Percentiles rank a stretch among this genome's conserved stretches.
phyloP scores from a whole-genome alignment of 129 eudicot species.

The Escallonia rubra region DNA sequence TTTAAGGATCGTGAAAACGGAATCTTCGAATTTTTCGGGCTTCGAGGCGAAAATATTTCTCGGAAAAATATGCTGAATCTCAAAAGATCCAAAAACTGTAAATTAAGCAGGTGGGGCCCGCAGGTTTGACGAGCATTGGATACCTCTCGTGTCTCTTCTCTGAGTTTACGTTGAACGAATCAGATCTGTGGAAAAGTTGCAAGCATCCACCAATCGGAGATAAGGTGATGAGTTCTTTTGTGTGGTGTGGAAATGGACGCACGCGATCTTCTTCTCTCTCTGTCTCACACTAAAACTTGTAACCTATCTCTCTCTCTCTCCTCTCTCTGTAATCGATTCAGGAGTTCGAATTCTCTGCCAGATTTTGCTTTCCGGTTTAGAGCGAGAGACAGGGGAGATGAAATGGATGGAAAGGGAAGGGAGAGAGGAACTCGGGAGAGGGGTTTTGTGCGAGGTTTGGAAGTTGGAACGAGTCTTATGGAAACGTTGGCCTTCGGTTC shows the following conservation, averaged over 20 bases:
- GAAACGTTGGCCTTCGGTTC: neutral
- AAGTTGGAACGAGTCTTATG: conserved; percentile 13
- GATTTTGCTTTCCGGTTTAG: neutral
- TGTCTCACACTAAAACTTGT: conserved; percentile 19
- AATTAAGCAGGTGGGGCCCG: no score
- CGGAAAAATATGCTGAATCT: neutral
- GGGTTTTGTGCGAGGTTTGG: conserved; percentile 4
- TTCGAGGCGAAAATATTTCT: neutral
- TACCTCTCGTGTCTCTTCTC: conserved; percentile 12
- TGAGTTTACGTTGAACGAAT: neutral
- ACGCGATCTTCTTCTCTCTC: conserved; percentile 15
- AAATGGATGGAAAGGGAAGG: neutral
- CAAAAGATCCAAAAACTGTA: neutral
- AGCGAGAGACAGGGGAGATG: conserved; percentile 14
- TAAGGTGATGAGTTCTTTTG: neutral
- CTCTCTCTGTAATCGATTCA: neutral
- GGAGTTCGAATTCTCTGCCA: neutral
- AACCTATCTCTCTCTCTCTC: conserved; percentile 9
- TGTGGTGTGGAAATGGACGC: conserved; percentile 20
- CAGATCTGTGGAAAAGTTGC: neutral
- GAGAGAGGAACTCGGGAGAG: neutral
- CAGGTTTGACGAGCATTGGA: conserved; percentile 5
- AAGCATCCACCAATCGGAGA: no score
- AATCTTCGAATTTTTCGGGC: neutral
- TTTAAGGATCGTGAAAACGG: conserved; percentile 1